A percentile compares a stretch with the other conserved stretches of the same genome.
phyloP scores from a whole-genome alignment of 2,329 filamentous ascomycete species.

The Truncatella angustata region DNA sequence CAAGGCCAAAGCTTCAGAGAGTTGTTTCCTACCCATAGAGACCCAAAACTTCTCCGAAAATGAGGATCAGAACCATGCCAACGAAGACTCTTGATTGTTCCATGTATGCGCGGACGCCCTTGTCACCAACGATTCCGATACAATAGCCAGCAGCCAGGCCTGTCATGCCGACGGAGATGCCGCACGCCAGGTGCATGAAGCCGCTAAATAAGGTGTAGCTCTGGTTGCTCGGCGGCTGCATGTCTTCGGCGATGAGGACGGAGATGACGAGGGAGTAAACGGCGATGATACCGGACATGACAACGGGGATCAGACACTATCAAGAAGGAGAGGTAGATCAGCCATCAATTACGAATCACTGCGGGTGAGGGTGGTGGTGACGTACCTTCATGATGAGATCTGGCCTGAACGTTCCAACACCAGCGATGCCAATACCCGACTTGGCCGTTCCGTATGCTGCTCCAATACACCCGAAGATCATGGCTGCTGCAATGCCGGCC shows the following conservation, averaged over 20 bases:
- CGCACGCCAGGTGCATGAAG: conserved; percentile 91
- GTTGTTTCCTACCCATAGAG: conserved; percentile 76
- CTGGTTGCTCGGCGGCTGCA: conserved; percentile 63
- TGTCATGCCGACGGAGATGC: conserved; percentile 86
- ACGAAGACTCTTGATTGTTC: conserved; percentile 94
- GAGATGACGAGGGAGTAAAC: conserved; percentile 97
- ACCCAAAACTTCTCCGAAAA: conserved; percentile 96
- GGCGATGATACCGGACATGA: conserved; percentile 99
- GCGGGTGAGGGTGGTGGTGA: conserved; percentile 14
- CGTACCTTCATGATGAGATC: conserved; percentile 87
- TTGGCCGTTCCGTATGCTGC: conserved; percentile 87
- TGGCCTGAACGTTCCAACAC: conserved; percentile 79
- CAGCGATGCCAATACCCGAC: conserved; percentile 83
- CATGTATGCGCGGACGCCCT: conserved; percentile 93
- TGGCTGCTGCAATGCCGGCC: conserved; percentile 77
- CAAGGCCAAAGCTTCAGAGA: not conserved
- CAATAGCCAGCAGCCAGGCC: conserved; percentile 94
- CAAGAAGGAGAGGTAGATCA: not conserved
- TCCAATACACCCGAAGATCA: conserved; percentile 83
- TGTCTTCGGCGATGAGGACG: conserved; percentile 90
- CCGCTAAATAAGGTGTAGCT: conserved; percentile 85
- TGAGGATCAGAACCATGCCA: conserved; percentile 96
- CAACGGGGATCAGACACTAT: conserved; percentile 79
- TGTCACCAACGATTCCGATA: conserved; percentile 93
- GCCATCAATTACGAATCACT: not conserved